phyloP scores from a whole-genome alignment of 2,329 filamentous ascomycete species.

The Diaporthe destruens region DNA sequence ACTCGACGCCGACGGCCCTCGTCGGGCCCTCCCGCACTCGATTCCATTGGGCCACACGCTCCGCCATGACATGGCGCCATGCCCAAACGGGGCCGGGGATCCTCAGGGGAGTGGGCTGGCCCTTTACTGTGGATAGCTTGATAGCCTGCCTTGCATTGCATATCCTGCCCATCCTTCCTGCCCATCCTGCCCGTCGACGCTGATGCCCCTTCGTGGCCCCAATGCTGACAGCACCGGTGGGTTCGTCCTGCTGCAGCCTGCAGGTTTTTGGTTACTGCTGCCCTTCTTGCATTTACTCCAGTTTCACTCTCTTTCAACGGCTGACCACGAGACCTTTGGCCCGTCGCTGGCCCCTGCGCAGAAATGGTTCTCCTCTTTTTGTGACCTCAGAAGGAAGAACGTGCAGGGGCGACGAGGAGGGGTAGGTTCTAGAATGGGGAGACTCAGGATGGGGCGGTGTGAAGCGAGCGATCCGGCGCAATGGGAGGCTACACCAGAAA shows the following conservation, averaged over 20 bases:
- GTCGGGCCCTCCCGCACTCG: conserved; percentile 32
- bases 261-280: background rate
- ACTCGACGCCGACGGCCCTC: conserved; percentile 19
- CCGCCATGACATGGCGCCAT: conserved; percentile 36
- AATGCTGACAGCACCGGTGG: conserved; percentile 31
- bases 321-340: conserved; percentile 1
- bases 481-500: conserved; percentile 19
- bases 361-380: background rate
- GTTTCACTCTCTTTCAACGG: background rate
- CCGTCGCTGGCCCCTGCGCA: background rate
- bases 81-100: conserved; percentile 32
- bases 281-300: background rate
- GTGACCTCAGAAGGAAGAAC: conserved; percentile 12
- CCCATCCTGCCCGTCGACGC: background rate
- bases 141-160: no score
- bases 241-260: background rate
- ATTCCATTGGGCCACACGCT: conserved; percentile 30
- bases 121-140: no score
- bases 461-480: conserved; percentile 15
- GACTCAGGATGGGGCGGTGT: conserved; percentile 31
- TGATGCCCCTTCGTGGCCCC: conserved; percentile 32
- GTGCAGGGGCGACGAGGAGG: background rate
- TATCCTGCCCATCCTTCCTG: background rate
- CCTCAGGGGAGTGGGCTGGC: conserved; percentile 17
- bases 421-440: background rate